phyloP scores from a whole-genome alignment of 176 grass and related monocot species.

The Saccharum officinarum region DNA sequence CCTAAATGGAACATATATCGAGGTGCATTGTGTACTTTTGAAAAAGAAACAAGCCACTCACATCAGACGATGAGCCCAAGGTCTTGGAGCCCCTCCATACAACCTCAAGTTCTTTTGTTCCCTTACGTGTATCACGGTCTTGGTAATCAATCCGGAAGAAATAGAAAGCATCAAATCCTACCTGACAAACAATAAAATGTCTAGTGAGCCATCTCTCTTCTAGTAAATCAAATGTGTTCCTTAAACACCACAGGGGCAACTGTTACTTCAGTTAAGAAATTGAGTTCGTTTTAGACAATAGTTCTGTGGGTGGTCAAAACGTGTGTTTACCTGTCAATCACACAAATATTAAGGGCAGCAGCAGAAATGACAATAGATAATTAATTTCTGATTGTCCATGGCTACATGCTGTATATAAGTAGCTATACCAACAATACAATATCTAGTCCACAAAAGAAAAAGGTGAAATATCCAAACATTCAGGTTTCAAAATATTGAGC shows the following conservation, averaged over 20 bases:
- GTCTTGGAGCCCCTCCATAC: conserved; percentile 89
- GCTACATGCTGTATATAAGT: not conserved
- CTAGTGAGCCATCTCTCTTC: not conserved
- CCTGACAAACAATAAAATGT: conserved; percentile 46
- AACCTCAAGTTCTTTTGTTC: conserved; percentile 80
- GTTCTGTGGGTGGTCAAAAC: conserved; percentile 7
- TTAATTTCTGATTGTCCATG: not conserved
- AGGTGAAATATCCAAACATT: not conserved
- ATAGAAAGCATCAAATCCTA: conserved; percentile 96
- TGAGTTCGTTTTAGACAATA: not conserved
- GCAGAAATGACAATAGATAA: not conserved
- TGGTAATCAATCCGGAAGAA: conserved; percentile 95
- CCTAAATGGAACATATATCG: conserved; percentile 5
- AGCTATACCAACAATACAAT: conserved; percentile 3
- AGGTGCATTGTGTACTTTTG: conserved; percentile 14
- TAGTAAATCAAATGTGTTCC: not conserved
- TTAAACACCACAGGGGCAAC: not conserved
- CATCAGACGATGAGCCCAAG: conserved; percentile 80
- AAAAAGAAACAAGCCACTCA: conserved; percentile 45
- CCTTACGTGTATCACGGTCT: conserved; percentile 76
- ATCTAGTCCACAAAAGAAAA: not conserved
- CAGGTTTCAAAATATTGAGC: not conserved
- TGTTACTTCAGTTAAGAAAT: conserved; percentile 1
- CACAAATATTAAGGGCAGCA: not conserved
- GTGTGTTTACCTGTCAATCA: conserved; percentile 1